These are phyloP conservation scores for Calycina marina DNA, from an alignment of 2,329 filamentous ascomycete species.

Conservation along the genomic window DNA sequence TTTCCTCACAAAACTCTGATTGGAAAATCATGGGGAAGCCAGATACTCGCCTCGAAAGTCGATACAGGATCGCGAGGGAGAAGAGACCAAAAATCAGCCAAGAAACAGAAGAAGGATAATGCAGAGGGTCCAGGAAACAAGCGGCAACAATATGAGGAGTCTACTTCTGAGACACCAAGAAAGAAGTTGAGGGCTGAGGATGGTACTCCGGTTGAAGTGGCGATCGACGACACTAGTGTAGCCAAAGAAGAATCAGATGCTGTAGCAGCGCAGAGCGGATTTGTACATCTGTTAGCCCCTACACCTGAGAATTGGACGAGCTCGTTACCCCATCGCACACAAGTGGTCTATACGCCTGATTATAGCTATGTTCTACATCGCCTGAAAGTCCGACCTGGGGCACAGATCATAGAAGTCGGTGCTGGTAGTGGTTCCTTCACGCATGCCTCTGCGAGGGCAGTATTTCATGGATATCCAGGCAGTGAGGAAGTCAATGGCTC, in stretches of 20 bases:
- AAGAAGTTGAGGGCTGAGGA: too few species aligned
- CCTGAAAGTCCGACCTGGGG: conserved; percentile 58
- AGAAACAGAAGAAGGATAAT: conserved; percentile 29
- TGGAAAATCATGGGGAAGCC: conserved; percentile 75
- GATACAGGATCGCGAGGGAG: conserved; percentile 82
- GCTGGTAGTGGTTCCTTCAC: conserved; percentile 75
- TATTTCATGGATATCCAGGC: conserved; percentile 56
- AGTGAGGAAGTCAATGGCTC: conserved; percentile 20
- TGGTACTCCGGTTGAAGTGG: conserved; percentile 9
- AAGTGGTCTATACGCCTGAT: conserved; percentile 77
- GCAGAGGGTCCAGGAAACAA: conserved; percentile 8
- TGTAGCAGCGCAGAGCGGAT: conserved; percentile 47
- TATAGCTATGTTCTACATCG: conserved; percentile 74
- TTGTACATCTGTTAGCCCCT: conserved; percentile 64
- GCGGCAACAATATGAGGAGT: conserved; percentile 18
- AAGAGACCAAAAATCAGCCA: conserved; percentile 47
- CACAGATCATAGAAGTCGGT: conserved; percentile 64
- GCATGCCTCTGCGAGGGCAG: conserved; percentile 60
- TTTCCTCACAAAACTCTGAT: conserved; percentile 71
- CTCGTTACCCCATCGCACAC: conserved; percentile 66
- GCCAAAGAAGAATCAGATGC: conserved; percentile 31
- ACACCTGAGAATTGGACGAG: conserved; percentile 74
- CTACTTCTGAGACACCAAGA: conserved; percentile 13
- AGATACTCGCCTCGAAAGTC: conserved; percentile 77
- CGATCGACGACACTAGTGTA: conserved; percentile 4